A percentile compares a stretch with the other conserved stretches of the same genome.
Conservation (phyloP, 371 early-diverging fungal species). For the Mortierella sp. region DNA sequence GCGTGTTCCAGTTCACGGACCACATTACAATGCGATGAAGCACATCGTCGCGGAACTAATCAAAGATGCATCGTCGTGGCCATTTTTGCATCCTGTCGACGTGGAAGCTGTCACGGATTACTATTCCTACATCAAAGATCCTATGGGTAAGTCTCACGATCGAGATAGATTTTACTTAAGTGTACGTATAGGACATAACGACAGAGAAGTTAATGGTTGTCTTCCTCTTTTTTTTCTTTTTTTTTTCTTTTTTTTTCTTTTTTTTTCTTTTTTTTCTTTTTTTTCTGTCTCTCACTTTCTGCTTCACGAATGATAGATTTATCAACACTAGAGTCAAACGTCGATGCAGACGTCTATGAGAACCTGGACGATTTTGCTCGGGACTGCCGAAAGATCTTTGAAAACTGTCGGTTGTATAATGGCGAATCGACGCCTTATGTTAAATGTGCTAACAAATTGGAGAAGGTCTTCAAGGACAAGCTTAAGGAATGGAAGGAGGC, state of each 20-base stretch:
- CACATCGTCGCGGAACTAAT: constrained; percentile 83
- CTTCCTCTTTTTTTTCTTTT: no score
- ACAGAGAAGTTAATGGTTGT: no score
- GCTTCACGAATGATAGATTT: no score
- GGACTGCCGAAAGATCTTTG: constrained; percentile 86
- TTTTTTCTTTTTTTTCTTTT: no score
- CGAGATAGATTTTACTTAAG: neutral
- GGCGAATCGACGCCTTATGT: constrained; percentile 82
- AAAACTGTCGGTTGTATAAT: constrained; percentile 91
- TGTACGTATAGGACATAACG: neutral
- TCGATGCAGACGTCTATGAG: constrained; percentile 81
- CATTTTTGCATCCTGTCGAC: constrained; percentile 97
- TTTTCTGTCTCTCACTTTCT: no score
- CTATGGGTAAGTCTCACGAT: constrained; percentile 87
- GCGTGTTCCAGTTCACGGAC: constrained; percentile 65
- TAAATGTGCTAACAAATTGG: constrained; percentile 79
- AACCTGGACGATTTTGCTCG: constrained; percentile 77
- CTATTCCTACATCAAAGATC: constrained; percentile 95
- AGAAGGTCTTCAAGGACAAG: constrained; percentile 77
- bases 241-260: no score
- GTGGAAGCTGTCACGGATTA: constrained; percentile 96
- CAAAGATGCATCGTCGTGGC: constrained; percentile 92
- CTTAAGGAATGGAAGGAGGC: constrained; percentile 55
- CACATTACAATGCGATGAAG: constrained; percentile 74
- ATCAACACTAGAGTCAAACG: constrained; percentile 77